A percentile compares a stretch with the other conserved stretches of the same genome.
Evolutionary conservation across 2,329 filamentous ascomycete species (phyloP).

Genomic region (Monosporascus sp.): DNA sequence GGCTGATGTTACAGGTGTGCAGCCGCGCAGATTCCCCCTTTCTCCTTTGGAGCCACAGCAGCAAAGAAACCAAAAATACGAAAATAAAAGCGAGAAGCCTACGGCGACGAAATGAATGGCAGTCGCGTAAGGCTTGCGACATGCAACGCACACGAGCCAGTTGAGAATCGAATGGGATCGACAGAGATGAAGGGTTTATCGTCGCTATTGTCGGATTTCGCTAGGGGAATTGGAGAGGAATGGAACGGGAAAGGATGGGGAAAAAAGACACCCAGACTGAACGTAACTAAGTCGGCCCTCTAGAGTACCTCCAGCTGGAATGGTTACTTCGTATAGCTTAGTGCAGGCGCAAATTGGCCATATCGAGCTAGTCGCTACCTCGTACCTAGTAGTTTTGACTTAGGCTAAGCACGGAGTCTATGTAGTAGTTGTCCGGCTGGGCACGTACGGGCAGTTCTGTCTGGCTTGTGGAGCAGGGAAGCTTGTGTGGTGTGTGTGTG

Average conservation of each 20-base stretch:
- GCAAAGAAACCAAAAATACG: no score
- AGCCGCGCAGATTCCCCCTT: background rate
- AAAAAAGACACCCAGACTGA: background rate
- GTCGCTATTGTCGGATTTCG: slow-evolving; percentile 12
- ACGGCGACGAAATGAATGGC: background rate
- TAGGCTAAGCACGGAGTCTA: no score
- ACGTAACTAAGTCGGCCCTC: no score
- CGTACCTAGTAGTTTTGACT: no score
- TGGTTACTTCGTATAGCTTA: no score
- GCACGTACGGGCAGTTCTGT: no score
- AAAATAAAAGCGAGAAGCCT: background rate
- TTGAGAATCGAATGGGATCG: slow-evolving; percentile 19
- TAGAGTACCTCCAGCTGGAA: no score
- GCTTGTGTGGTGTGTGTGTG: no score
- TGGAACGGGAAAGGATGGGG: background rate
- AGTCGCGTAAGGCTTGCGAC: background rate
- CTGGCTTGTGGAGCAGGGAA: no score
- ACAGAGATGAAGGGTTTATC: slow-evolving; percentile 16
- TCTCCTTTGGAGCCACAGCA: background rate
- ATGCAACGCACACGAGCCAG: slow-evolving; percentile 13
- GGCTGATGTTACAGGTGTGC: background rate
- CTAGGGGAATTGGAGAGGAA: slow-evolving; percentile 4
- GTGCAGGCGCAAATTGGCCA: no score
- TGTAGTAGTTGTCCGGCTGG: no score
- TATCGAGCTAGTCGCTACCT: no score